Conservation (phyloP, 345 rosid species). For the Atalantia buxifolia region DNA sequence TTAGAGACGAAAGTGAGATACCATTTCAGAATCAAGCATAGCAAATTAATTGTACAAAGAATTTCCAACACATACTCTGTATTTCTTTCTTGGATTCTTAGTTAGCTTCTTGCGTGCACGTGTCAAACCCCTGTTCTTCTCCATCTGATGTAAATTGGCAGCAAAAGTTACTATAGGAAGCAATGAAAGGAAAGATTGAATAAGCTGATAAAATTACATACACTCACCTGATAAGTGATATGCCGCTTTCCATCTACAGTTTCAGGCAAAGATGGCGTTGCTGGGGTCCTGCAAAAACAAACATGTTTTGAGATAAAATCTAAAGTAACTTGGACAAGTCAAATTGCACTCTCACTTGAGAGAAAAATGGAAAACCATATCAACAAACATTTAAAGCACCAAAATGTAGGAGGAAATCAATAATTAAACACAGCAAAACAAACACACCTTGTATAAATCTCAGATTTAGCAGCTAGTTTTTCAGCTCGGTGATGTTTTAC, state of each 20-base stretch:
- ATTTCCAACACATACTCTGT: constrained; percentile 42
- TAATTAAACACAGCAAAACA: neutral
- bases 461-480: constrained; percentile 69
- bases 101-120: constrained; percentile 51
- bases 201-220: neutral
- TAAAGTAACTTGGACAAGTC: neutral
- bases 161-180: neutral
- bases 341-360: too few species aligned
- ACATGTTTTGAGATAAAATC: neutral
- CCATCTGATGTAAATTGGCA: constrained; percentile 39
- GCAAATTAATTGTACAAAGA: neutral
- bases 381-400: neutral
- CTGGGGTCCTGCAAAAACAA: constrained; percentile 31
- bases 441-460: constrained; percentile 56
- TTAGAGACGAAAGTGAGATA: neutral
- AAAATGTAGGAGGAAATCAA: neutral
- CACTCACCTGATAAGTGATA: constrained; percentile 48
- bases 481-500: constrained; percentile 46
- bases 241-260: constrained; percentile 62
- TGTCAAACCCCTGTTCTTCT: constrained; percentile 68
- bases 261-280: constrained; percentile 49
- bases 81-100: constrained; percentile 86
- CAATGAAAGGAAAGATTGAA: neutral
- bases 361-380: neutral
- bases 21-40: neutral